Evolutionary conservation across 2,329 filamentous ascomycete species (phyloP).

Genomic region (Lomentospora prolificans): DNA sequence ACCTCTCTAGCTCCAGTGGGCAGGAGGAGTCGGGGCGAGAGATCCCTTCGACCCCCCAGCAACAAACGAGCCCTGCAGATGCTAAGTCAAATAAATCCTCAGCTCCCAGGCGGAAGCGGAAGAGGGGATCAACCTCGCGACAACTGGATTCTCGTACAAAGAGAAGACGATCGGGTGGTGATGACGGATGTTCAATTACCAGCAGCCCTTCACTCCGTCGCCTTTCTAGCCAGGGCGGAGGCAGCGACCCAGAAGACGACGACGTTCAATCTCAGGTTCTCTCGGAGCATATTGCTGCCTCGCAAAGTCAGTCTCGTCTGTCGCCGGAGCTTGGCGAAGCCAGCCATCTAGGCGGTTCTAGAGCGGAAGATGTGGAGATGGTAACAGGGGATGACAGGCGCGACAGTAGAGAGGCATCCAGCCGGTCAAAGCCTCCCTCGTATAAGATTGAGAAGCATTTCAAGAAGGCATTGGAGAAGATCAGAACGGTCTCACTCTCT

Average conservation of each 20-base stretch:
- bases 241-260: slow-evolving; percentile 3
- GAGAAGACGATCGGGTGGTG: slow-evolving; percentile 15
- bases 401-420: slow-evolving; percentile 5
- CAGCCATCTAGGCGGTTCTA: background rate
- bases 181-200: background rate
- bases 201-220: slow-evolving; percentile 5
- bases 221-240: background rate
- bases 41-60: slow-evolving; percentile 3
- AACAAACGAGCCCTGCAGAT: background rate
- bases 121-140: slow-evolving; percentile 3
- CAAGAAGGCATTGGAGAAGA: slow-evolving; percentile 37
- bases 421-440: slow-evolving; percentile 6
- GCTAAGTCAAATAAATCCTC: background rate
- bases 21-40: background rate
- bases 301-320: slow-evolving; percentile 11
- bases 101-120: slow-evolving; percentile 5
- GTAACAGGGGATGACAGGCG: background rate
- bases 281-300: slow-evolving; percentile 29
- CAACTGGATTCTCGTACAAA: slow-evolving; percentile 16
- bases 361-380: background rate
- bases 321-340: slow-evolving; percentile 4
- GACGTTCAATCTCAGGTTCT: slow-evolving; percentile 31
- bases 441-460: slow-evolving; percentile 23
- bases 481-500: slow-evolving; percentile 50
- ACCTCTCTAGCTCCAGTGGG: background rate